These are phyloP conservation scores for Speleostelium caveatum DNA, from an alignment of 78 protist genomes.

Conservation along the genomic window DNA sequence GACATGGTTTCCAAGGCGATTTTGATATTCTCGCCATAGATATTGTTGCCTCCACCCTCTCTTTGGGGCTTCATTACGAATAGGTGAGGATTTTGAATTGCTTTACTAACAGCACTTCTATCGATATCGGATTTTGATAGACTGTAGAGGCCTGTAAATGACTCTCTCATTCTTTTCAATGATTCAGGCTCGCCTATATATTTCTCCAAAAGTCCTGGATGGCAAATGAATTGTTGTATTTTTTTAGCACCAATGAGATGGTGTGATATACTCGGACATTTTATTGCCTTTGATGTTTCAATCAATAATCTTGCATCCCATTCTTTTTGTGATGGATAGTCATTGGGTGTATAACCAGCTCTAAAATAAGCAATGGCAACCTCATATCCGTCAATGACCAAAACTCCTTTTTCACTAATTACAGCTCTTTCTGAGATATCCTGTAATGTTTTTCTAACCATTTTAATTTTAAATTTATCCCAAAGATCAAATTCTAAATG, in stretches of 20 bases:
- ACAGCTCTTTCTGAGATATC: conserved; percentile 52
- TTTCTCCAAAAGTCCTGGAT: conserved; percentile 72
- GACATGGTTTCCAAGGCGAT: conserved; percentile 16
- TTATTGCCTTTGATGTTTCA: conserved; percentile 89
- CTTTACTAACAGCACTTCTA: conserved; percentile 24
- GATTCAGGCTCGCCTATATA: conserved; percentile 34
- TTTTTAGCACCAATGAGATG: conserved; percentile 95
- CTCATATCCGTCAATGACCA: conserved; percentile 55
- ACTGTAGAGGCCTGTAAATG: conserved; percentile 87
- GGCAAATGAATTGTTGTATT: conserved; percentile 92
- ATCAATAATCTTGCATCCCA: conserved; percentile 91
- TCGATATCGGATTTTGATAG: conserved; percentile 40
- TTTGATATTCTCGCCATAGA: conserved; percentile 47
- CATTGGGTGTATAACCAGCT: conserved; percentile 94
- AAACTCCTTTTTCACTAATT: neutral
- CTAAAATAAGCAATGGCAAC: conserved; percentile 91
- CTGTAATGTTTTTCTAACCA: conserved; percentile 64
- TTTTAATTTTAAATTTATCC: conserved; percentile 24
- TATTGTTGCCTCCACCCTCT: conserved; percentile 97
- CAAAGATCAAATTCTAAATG: conserved; percentile 69
- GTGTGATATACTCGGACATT: conserved; percentile 89
- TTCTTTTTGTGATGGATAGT: conserved; percentile 83
- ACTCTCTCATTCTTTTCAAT: conserved; percentile 10
- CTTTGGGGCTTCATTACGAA: conserved; percentile 97
- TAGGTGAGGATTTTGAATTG: conserved; percentile 57